Percentiles rank a stretch among this genome's conserved stretches.
These are phyloP conservation scores for Poteriospumella lacustris DNA, from an alignment of 108 stramenopile species.

Conservation along the genomic window DNA sequence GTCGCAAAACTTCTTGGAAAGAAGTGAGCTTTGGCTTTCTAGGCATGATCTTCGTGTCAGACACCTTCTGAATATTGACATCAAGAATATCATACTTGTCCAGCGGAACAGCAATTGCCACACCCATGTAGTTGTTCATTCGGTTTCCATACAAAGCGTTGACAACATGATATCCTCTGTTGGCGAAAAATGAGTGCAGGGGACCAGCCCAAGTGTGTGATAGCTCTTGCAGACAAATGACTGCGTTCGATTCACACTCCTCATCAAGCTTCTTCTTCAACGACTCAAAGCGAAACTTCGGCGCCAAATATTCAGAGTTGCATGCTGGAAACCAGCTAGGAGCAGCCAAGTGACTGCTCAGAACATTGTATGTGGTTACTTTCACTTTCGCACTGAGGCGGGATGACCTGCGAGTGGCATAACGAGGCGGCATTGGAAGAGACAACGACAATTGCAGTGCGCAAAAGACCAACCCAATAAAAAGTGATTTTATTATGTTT, in stretches of 20 bases:
- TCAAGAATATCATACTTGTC: slow-evolving; percentile 31
- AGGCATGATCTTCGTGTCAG: slow-evolving; percentile 47
- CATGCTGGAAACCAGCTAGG: slow-evolving; percentile 63
- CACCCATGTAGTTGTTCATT: slow-evolving; percentile 90
- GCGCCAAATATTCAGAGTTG: slow-evolving; percentile 61
- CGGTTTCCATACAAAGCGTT: slow-evolving; percentile 77
- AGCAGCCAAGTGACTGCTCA: slow-evolving; percentile 69
- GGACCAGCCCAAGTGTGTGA: slow-evolving; percentile 64
- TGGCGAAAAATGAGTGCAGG: slow-evolving; percentile 72
- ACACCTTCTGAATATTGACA: slow-evolving; percentile 37
- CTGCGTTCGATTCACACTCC: slow-evolving; percentile 49
- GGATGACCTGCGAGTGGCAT: too few species aligned
- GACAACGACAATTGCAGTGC: too few species aligned
- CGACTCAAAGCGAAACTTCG: slow-evolving; percentile 58
- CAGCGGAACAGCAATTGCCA: slow-evolving; percentile 66
- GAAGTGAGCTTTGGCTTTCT: slow-evolving; percentile 5
- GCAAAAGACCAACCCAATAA: too few species aligned
- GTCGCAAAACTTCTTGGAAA: not conserved
- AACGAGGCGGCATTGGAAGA: too few species aligned
- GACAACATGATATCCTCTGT: slow-evolving; percentile 72
- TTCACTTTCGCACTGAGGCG: not conserved
- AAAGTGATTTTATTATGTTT: too few species aligned
- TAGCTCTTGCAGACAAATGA: slow-evolving; percentile 80
- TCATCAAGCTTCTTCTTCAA: slow-evolving; percentile 66
- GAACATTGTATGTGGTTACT: slow-evolving; percentile 68